Base-by-base conservation (phyloP, 139 green algal genomes). In the Zygnema circumcarinatum region DNA sequence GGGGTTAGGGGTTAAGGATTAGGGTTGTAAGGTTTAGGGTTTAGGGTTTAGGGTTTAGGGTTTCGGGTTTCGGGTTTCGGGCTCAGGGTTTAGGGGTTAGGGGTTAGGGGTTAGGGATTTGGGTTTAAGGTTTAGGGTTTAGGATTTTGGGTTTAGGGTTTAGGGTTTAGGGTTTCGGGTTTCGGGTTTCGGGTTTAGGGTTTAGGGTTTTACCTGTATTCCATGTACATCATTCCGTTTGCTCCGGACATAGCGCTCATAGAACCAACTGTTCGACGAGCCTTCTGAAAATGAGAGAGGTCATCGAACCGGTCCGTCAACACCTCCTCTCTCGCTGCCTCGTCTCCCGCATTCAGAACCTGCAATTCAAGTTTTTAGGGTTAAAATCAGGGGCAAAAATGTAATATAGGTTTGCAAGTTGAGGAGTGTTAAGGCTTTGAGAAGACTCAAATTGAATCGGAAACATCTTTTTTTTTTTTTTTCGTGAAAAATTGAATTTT, bases 201-300 rank as follows among this genome's bases (percentile, higher is more conserved):
- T n/a, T n/a, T n/a, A n/a, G 54, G 54, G 54, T 25, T 33, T 25
- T 72, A 89, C 41, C 80, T 74, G 67, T 92, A 96, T 90, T 97
- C 94, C 90, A 96, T 84, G 89, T 97, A 96, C 0, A 85, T 88
- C 72, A 95, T 88, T 36, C 95, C 95, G 1, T 85, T 52, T 0
- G 91, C 95, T n/a, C 95, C 95, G 1, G 94, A 95, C n/a, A 98
- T 91, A n/a, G 87, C 85, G 31, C 91, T 85, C 84, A 97, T 95
- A 76, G 88, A 92, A 67, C 93, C 94, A n/a, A 82, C 79, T 22
- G 84, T 92, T n/a, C 95, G 92, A 38, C 87, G 35, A 67, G 83
- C 83, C 81, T 86, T 81, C 35, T 85, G 56, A 38, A 38, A 81
- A 25, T 76, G 35, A 3, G 11, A 39, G 36, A 93, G 81, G 52